Evolutionary conservation across 2,329 filamentous ascomycete species (phyloP).

Genomic region (Cladophialophora exuberans): DNA sequence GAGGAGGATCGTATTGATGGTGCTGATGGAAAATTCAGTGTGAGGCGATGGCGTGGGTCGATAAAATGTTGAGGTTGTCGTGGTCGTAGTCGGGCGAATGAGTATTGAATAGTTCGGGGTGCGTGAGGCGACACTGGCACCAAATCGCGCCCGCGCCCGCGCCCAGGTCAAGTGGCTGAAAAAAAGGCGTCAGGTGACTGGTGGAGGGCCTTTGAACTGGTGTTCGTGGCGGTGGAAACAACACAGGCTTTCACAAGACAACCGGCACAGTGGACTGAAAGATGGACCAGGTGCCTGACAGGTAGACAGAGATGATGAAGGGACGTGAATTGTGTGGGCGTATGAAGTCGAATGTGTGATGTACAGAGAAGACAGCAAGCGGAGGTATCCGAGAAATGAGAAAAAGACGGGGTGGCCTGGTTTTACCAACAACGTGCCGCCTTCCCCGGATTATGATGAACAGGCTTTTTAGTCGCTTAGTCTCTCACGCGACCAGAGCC

Average conservation of each 20-base stretch:
- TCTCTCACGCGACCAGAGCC: slow-evolving; percentile 18
- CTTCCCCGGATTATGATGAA: slow-evolving; percentile 24
- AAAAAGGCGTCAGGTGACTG: slow-evolving; percentile 12
- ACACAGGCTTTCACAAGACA: no score
- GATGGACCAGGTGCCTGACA: not conserved
- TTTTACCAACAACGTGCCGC: slow-evolving; percentile 12
- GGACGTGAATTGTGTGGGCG: not conserved
- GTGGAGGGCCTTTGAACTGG: not conserved
- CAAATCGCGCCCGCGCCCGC: slow-evolving; percentile 1
- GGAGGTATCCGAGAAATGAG: slow-evolving; percentile 22
- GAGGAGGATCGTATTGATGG: not conserved
- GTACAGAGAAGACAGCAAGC: not conserved
- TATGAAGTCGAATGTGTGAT: not conserved
- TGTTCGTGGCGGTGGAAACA: no score
- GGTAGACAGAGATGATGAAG: not conserved
- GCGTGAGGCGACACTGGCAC: not conserved
- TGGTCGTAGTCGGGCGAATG: slow-evolving; percentile 2
- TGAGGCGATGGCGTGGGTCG: not conserved
- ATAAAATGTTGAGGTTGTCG: not conserved
- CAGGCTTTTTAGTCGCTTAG: slow-evolving; percentile 15
- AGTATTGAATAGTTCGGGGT: slow-evolving; percentile 13
- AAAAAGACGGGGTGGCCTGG: not conserved
- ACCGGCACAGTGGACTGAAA: not conserved
- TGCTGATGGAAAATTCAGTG: not conserved
- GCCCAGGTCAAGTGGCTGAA: not conserved